Conservation (phyloP, 1,284 basidiomycete species). For the Apiotrichum mycotoxinovorans region DNA sequence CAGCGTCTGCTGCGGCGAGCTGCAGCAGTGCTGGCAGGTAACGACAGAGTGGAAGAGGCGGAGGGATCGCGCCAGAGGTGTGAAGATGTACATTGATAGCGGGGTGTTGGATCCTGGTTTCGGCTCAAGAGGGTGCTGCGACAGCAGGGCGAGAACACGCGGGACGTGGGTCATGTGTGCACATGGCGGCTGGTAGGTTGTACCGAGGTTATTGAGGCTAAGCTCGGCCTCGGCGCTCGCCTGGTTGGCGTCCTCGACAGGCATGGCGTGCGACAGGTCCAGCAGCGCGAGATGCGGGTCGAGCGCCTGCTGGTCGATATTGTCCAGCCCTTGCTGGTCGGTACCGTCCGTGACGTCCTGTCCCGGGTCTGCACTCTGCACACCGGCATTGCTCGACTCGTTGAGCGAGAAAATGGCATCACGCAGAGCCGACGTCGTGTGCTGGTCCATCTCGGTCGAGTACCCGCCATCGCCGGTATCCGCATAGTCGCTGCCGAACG, state of each 20-base stretch:
- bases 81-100: constrained; percentile 38
- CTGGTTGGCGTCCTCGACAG: constrained; percentile 29
- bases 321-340: constrained; percentile 25
- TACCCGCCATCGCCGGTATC: constrained; percentile 29
- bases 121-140: constrained; percentile 42
- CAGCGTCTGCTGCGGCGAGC: constrained; percentile 46
- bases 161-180: constrained; percentile 41
- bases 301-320: constrained; percentile 18
- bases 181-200: constrained; percentile 26
- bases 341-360: constrained; percentile 26
- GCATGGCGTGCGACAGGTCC: constrained; percentile 40
- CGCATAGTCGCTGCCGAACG: constrained; percentile 32
- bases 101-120: constrained; percentile 46
- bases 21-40: constrained; percentile 36
- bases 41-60: constrained; percentile 43
- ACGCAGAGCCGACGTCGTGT: constrained; percentile 47
- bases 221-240: constrained; percentile 23
- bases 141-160: constrained; percentile 40
- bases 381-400: constrained; percentile 31
- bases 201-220: constrained; percentile 21
- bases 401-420: constrained; percentile 50
- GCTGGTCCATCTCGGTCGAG: constrained; percentile 46
- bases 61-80: constrained; percentile 41
- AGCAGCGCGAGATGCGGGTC: constrained; percentile 47
- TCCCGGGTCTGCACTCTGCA: constrained; percentile 19